Conservation (phyloP, 257 asterid genomes). For the Cynanchum wilfordii region DNA sequence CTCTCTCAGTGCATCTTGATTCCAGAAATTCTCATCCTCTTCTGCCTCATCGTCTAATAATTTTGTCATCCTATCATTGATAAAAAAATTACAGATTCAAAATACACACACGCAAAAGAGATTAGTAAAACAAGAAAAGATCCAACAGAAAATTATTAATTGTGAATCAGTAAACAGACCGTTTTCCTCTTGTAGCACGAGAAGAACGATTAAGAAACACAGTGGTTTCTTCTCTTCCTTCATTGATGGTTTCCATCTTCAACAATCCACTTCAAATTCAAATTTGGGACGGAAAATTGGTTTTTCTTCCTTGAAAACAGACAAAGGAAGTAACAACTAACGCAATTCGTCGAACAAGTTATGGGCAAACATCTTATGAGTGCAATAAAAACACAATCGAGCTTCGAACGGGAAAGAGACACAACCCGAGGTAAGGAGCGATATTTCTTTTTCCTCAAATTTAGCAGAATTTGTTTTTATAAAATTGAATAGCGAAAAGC, state of each 20-base stretch:
- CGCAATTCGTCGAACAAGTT: slow-evolving; percentile 20
- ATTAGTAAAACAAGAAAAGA: neutral
- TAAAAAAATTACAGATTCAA: slow-evolving; percentile 13
- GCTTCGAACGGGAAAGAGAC: neutral
- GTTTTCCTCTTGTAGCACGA: slow-evolving; percentile 92
- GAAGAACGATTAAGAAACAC: slow-evolving; percentile 63
- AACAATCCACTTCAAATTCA: neutral
- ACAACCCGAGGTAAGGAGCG: too few relatives aligned
- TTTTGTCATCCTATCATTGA: slow-evolving; percentile 62
- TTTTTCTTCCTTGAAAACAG: too few relatives aligned
- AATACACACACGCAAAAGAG: neutral
- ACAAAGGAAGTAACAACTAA: neutral
- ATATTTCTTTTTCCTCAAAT: neutral
- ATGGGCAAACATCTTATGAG: neutral
- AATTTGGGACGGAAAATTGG: neutral
- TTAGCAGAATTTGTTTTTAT: neutral
- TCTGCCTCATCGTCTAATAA: slow-evolving; percentile 81
- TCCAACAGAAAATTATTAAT: neutral
- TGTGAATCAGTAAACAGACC: slow-evolving; percentile 29
- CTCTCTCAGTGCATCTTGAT: slow-evolving; percentile 95
- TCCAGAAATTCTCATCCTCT: slow-evolving; percentile 91
- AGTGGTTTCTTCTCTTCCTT: slow-evolving; percentile 29
- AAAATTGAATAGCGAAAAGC: neutral
- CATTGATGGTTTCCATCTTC: slow-evolving; percentile 45
- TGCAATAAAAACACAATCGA: neutral